These are phyloP conservation scores for Rosa persica DNA, from an alignment of 306 rosid species.

Conservation along the genomic window DNA sequence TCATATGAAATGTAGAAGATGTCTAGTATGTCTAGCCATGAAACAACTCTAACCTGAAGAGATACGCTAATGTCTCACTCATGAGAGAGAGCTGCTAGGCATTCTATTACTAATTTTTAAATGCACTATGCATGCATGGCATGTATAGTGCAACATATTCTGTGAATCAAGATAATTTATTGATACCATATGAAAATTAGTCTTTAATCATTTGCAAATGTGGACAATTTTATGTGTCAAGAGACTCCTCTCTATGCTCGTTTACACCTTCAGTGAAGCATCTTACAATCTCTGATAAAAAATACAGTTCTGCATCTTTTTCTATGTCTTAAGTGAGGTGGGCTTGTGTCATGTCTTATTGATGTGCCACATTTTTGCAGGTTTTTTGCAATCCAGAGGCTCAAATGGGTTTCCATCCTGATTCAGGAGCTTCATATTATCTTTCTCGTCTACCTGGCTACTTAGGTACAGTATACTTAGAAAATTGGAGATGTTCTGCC, in stretches of 20 bases:
- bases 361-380: conserved; percentile 40
- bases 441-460: conserved; percentile 96
- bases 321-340: neutral
- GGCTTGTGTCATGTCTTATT: neutral
- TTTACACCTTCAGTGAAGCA: neutral
- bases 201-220: too few species aligned
- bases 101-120: neutral
- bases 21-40: neutral
- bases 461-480: conserved; percentile 52
- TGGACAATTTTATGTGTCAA: neutral
- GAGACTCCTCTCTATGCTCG: conserved; percentile 1
- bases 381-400: conserved; percentile 80
- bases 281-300: neutral
- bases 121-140: neutral
- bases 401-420: conserved; percentile 97
- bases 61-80: neutral
- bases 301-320: neutral
- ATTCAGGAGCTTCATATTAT: conserved; percentile 92
- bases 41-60: neutral
- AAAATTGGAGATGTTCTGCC: neutral
- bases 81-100: neutral
- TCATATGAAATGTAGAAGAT: neutral
- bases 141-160: neutral
- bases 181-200: neutral
- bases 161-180: neutral